These are phyloP conservation scores for Clitoria ternatea DNA, from an alignment of 306 rosid species.

Conservation along the genomic window DNA sequence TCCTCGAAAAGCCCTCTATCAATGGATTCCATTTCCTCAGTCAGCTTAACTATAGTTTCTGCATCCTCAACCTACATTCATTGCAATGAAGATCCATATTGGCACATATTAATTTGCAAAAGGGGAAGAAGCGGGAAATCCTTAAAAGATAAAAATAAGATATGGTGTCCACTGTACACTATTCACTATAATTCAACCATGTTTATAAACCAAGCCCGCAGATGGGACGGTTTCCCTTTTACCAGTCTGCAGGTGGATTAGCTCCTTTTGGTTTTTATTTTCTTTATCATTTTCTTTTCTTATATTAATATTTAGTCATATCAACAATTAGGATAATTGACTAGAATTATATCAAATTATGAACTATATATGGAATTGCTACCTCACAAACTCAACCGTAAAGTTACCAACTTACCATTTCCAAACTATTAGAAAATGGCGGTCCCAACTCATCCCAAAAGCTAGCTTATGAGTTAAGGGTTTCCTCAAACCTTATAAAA, in stretches of 20 bases:
- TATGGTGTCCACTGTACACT: not conserved
- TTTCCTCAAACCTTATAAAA: no score
- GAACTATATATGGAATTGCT: not conserved
- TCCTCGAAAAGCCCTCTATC: slow-evolving; percentile 82
- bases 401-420: not conserved
- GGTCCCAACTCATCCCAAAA: not conserved
- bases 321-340: not conserved
- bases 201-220: not conserved
- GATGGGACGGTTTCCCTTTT: not conserved
- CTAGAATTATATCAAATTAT: not conserved
- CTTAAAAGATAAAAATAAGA: not conserved
- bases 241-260: not conserved
- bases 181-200: not conserved
- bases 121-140: not conserved
- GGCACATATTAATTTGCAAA: not conserved
- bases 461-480: no score
- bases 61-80: slow-evolving; percentile 86
- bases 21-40: slow-evolving; percentile 84
- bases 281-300: not conserved
- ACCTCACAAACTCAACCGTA: not conserved
- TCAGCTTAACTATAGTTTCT: slow-evolving; percentile 78
- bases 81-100: not conserved
- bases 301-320: not conserved
- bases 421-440: not conserved
- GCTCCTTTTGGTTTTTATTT: not conserved